Evolutionary conservation across 352 stramenopile genomes (phyloP), one percentile per base, ranked within the genome.

Genomic region (Saprolegnia parasitica): DNA sequence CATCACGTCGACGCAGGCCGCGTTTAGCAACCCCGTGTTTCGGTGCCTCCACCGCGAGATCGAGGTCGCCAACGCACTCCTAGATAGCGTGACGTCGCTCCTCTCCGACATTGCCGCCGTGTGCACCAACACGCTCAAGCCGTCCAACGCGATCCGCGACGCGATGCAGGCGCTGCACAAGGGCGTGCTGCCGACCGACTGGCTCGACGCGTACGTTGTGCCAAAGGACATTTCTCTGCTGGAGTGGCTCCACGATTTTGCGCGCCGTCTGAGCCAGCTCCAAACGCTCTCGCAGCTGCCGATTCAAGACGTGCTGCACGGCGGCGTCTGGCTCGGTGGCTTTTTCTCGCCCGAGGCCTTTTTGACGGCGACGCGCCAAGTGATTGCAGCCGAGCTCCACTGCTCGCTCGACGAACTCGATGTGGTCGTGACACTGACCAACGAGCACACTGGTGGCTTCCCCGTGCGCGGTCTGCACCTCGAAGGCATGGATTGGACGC

Each of bases 301-400:
- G 54, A 55, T 70, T 18, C 40, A 74, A 24, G 60, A 58, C 24
- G 35, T 64, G 21, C 50, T 64, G 16, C 26, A 60, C 13, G 20
- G 54, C 16, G 81, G 84, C 23, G 83, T 97, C 54, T 97, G 93
- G 91, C 75, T 98, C 23, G 93, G 93, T n/a, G 89, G 90, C 0
- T 78, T 98, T 42, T 97, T 98, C 70, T 96, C 85, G 9, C 91
- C 94, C 8, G 93, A 98, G 65, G 90, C 91, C 42, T 97, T 98
- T 47, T 79, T 98, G 49, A 98, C 91, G 5, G 92, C 93, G 5
- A 95, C 84, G 5, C 81, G 94, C 4, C 94, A 98, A 80, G 86
- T 87, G 35, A 89, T 93, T 45, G 93, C 94, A 4, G 78, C 88
- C 0, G 71, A 80, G 32, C 77, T 88, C 50, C 71, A 77, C 11